phyloP scores from a whole-genome alignment of 129 eudicot genomes.

The Apium graveolens region DNA sequence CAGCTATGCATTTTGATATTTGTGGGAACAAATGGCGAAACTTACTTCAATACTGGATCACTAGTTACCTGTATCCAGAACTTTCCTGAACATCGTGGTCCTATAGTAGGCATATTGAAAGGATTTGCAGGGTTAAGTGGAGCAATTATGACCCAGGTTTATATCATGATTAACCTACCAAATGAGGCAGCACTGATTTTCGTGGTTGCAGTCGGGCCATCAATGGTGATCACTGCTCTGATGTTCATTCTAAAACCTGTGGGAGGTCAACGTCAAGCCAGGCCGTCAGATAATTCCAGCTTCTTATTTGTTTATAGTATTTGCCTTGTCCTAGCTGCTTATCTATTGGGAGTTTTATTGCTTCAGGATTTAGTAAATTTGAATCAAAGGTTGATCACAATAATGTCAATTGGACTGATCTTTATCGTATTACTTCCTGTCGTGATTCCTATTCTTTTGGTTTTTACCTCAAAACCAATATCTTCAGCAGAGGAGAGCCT shows the following conservation, averaged over 20 bases:
- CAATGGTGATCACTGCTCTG: conserved; percentile 40
- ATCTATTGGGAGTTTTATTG: conserved; percentile 44
- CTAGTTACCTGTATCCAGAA: conserved; percentile 59
- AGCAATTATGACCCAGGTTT: conserved; percentile 58
- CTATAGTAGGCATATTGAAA: conserved; percentile 54
- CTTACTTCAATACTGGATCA: conserved; percentile 63
- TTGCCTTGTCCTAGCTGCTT: conserved; percentile 55
- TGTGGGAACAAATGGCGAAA: conserved; percentile 64
- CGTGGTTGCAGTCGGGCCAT: conserved; percentile 63
- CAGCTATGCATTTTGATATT: conserved; percentile 60
- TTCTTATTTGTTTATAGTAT: conserved; percentile 33
- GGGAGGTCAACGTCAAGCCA: conserved; percentile 48
- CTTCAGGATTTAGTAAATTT: conserved; percentile 36
- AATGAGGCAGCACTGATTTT: conserved; percentile 44
- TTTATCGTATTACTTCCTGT: conserved; percentile 39
- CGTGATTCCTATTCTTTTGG: conserved; percentile 36
- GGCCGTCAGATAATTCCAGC: conserved; percentile 38
- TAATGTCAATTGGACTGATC: conserved; percentile 32
- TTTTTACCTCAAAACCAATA: conserved; percentile 27
- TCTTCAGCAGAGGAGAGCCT: conserved; percentile 35
- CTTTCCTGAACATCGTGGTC: conserved; percentile 68
- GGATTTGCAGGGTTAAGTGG: conserved; percentile 74
- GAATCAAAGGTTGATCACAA: conserved; percentile 25
- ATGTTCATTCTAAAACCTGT: conserved; percentile 66
- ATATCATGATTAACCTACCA: conserved; percentile 42